A percentile compares a stretch with the other conserved stretches of the same genome.
Conservation (phyloP, 495 filamentous ascomycete genomes). For the Hyaloscypha finlandica region DNA sequence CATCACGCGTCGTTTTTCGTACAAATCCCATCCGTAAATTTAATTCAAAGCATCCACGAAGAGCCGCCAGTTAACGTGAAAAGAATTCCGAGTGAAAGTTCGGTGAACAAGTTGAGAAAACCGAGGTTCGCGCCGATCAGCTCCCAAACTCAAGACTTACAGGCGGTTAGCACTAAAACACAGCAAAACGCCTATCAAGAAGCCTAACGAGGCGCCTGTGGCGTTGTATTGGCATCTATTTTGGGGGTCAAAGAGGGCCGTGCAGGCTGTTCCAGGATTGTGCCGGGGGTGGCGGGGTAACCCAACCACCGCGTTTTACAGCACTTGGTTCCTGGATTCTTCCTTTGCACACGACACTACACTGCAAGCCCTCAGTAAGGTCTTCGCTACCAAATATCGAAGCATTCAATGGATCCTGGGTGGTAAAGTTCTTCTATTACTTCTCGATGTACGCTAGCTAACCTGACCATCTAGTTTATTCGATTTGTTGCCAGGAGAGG, state of each 20-base stretch:
- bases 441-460: not conserved
- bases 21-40: no score
- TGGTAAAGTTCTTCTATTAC: not conserved
- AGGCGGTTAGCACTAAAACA: not conserved
- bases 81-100: no score
- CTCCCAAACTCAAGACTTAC: not conserved
- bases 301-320: not conserved
- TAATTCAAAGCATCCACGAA: no score
- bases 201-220: not conserved
- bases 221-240: not conserved
- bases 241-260: not conserved
- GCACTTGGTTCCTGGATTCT: not conserved
- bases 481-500: constrained; percentile 9
- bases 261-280: not conserved
- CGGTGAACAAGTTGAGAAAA: no score
- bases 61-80: no score
- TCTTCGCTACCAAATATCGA: no score
- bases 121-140: not conserved
- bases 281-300: not conserved
- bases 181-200: not conserved
- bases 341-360: not conserved
- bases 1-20: no score
- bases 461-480: constrained; percentile 9
- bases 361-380: not conserved
- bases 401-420: constrained; percentile 5